Conservation (phyloP, 768 basidiomycete genomes). For the Dioszegia aurantiaca region DNA sequence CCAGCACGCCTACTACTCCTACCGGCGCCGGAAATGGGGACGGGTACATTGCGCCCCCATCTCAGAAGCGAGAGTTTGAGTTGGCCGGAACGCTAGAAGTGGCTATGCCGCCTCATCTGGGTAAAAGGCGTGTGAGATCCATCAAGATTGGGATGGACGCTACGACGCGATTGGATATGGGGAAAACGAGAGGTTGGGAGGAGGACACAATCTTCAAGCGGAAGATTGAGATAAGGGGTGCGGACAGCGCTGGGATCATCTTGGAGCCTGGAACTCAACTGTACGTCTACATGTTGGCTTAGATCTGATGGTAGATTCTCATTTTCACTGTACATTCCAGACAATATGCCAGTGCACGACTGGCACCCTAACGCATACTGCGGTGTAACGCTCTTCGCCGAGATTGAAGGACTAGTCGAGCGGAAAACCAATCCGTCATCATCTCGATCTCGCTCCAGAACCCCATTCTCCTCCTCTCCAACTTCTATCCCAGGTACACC, state of each 20-base stretch:
- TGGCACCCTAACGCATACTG: constrained; percentile 23
- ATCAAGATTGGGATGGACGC: constrained; percentile 9
- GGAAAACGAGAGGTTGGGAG: constrained; percentile 23
- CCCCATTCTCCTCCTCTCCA: background rate
- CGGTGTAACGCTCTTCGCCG: constrained; percentile 27
- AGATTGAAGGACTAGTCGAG: constrained; percentile 29
- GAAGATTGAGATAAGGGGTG: constrained; percentile 29
- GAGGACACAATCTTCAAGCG: constrained; percentile 29
- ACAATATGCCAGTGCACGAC: constrained; percentile 35
- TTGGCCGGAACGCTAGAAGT: constrained; percentile 10
- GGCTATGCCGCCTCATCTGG: constrained; percentile 9
- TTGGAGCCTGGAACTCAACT: constrained; percentile 37
- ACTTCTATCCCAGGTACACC: constrained; percentile 13
- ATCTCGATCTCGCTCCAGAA: constrained; percentile 3
- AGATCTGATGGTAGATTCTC: constrained; percentile 28
- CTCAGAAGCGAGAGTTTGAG: constrained; percentile 9
- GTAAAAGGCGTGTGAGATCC: background rate
- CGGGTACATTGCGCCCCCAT: constrained; percentile 6
- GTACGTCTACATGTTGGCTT: constrained; percentile 9
- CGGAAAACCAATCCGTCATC: constrained; percentile 8
- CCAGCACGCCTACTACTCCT: background rate
- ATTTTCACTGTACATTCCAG: constrained; percentile 35
- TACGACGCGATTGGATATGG: constrained; percentile 19
- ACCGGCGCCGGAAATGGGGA: background rate
- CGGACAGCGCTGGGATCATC: constrained; percentile 12